These are phyloP conservation scores for Talaromyces trachyspermus DNA, from an alignment of 495 filamentous ascomycete genomes.

Conservation along the genomic window DNA sequence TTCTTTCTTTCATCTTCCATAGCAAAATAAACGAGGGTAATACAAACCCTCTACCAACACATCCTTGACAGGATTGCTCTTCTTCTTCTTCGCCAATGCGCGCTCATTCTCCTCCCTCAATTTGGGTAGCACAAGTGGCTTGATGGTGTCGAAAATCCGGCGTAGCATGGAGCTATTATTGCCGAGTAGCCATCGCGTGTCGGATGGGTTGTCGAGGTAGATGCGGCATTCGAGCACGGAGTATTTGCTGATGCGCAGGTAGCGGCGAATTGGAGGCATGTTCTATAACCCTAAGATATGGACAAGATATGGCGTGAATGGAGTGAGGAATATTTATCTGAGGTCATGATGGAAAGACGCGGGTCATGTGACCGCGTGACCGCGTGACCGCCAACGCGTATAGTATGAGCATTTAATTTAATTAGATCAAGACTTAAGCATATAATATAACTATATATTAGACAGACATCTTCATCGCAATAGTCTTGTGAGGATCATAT, in stretches of 20 bases:
- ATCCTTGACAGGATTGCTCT: slow-evolving; percentile 77
- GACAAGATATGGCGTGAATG: background rate
- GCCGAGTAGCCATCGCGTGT: slow-evolving; percentile 73
- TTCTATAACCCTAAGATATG: no score
- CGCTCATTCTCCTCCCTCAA: slow-evolving; percentile 78
- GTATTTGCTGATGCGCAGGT: slow-evolving; percentile 76
- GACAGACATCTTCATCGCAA: slow-evolving; percentile 98
- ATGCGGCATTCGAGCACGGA: slow-evolving; percentile 93
- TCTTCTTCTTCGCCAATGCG: slow-evolving; percentile 43
- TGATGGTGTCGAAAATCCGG: slow-evolving; percentile 72
- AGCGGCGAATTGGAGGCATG: slow-evolving; percentile 80
- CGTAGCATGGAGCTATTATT: slow-evolving; percentile 63
- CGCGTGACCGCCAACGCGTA: no score
- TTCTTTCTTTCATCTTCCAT: background rate
- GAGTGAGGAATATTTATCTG: background rate
- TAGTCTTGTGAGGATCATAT: slow-evolving; percentile 83
- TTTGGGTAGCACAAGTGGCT: slow-evolving; percentile 81
- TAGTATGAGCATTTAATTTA: no score
- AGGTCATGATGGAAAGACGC: no score
- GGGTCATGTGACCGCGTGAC: no score
- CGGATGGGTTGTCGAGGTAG: slow-evolving; percentile 84
- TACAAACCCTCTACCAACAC: slow-evolving; percentile 67
- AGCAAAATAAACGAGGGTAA: slow-evolving; percentile 4
- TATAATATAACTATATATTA: no score
- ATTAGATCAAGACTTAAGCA: no score